These are phyloP conservation scores for Tubosaeta sp. DNA, from an alignment of 768 basidiomycete genomes.

Conservation along the genomic window DNA sequence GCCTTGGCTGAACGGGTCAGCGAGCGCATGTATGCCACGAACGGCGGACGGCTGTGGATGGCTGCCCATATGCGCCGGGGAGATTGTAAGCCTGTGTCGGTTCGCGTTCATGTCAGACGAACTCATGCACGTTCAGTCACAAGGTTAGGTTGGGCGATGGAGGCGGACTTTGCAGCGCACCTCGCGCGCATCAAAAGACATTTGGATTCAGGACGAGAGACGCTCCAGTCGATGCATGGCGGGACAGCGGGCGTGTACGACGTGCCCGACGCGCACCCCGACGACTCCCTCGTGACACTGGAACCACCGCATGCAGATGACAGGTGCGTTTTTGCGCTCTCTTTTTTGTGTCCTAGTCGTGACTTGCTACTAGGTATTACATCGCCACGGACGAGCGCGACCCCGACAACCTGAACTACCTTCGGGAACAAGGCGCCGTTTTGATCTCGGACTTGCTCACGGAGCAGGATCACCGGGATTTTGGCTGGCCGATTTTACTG, in stretches of 20 bases:
- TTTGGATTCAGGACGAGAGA: constrained; percentile 4
- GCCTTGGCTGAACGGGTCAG: constrained; percentile 29
- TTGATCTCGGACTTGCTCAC: constrained; percentile 41
- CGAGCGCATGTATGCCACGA: constrained; percentile 28
- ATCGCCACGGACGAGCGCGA: constrained; percentile 42
- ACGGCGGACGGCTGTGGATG: constrained; percentile 37
- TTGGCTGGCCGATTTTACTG: constrained; percentile 42
- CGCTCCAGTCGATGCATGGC: constrained; percentile 19
- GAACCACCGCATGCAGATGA: constrained; percentile 24
- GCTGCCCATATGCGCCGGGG: constrained; percentile 44
- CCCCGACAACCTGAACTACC: constrained; percentile 11
- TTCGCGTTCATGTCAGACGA: neutral
- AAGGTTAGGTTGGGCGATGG: constrained; percentile 32
- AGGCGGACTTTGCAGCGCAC: constrained; percentile 29
- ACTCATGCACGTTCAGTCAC: constrained; percentile 21
- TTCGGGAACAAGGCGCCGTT: constrained; percentile 31
- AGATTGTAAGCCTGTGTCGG: constrained; percentile 31
- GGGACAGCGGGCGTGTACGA: constrained; percentile 14
- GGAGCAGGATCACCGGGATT: constrained; percentile 33
- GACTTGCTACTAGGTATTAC: constrained; percentile 29
- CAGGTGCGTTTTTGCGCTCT: constrained; percentile 9
- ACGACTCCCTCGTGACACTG: constrained; percentile 17
- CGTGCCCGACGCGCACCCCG: constrained; percentile 18
- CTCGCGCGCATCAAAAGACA: constrained; percentile 25
- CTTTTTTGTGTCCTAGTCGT: neutral